Base-by-base conservation (phyloP, 2,329 filamentous ascomycete genomes). In the Fusarium sp. region DNA sequence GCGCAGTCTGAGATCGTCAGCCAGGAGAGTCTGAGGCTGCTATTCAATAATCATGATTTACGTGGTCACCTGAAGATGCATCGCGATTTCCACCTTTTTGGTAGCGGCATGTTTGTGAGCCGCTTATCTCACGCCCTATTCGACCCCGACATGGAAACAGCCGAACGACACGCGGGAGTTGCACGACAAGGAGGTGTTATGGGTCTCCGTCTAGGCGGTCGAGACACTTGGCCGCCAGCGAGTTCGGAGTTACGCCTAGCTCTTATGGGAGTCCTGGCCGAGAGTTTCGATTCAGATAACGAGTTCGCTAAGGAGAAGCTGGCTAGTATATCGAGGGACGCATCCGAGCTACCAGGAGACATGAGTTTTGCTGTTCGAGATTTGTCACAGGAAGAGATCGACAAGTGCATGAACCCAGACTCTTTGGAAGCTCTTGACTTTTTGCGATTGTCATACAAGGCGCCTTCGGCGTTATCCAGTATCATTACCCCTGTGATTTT, bases 391-490 rank as follows among this genome's bases (percentile, higher is more conserved):
- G 90, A 91, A 49, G 94, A 98, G 73, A 93, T 97, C 50, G 89
- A 94, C 56, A 90, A 88, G 68, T 95, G 94, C 80, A 91, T 97
- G 85, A 89, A 98, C 75, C 91, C 94, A 0, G 88, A 93, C 77
- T 92, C 91, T 0, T 86, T 98, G 20, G 91, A 95, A 77, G 96
- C 96, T 0, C 85, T 98, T n/a, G 96, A 98, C 80, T 98, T 99
- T 76, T 85, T 99, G 18, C 90, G 93, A 3, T 83, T 99, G 11
- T 92, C 94, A 48, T 98, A 98, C 81, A 92, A 91, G 42, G 87
- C 94, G 1, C 92, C 94, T 0, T 80, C 87, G 1, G 89, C 93
- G 2, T 84, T 98, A 1, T 86, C 90, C 42, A 85, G 90, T 0
- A 86, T 98, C 67, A 90, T 99, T 44, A 94, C 93, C 0, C 85